Evolutionary conservation across 2,329 filamentous ascomycete species (phyloP), one percentile per base, ranked within the genome.

Genomic region (Lecanoromycetidae sp.): DNA sequence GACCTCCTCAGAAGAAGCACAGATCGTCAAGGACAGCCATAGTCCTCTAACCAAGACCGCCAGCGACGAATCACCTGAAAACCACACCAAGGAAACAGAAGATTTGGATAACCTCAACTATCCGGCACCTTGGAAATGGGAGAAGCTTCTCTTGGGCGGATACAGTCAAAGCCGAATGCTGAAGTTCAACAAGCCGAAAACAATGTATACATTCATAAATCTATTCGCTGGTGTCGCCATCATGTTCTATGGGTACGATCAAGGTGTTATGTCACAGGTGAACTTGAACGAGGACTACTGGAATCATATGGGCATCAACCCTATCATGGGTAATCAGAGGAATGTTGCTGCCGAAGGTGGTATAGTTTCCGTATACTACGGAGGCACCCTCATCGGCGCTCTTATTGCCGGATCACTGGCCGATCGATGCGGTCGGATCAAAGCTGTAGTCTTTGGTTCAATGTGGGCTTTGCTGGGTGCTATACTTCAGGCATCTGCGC

Each of bases 401-500:
- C 52, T 55, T 30, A 35, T 55, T 15, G 53, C 52, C 32, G 53
- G 53, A 22, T 54, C 52, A 66, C 57, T 69, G 17, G 74, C 69
- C n/a, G 73, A 76, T 54, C 65, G 63, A 17, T 65, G 73, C 30
- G 74, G 73, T n/a, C 70, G 73, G 25, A 73, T 72, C 54, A 71
- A 69, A 46, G 70, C 69, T 39, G 58, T 74, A 34, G 64, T 73
- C 43, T 58, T 69, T 23, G 70, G 70, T 1, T 61, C 70, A 1
- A 44, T 68, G 29, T 71, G 74, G 52, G 68, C 69, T 2, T 56
- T 75, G 5, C 49, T 74, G 3, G 72, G 72, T 8, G 72, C 68
- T 13, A 67, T 67, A 2, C 58, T 75, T 33, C 70, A 74, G 60
- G 75, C 74, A 51, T 77, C 77, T 0, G 78, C 82, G 0, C 71